phyloP scores from a whole-genome alignment of 1,139 yeast species.

The Oligophagozyma castellii region DNA sequence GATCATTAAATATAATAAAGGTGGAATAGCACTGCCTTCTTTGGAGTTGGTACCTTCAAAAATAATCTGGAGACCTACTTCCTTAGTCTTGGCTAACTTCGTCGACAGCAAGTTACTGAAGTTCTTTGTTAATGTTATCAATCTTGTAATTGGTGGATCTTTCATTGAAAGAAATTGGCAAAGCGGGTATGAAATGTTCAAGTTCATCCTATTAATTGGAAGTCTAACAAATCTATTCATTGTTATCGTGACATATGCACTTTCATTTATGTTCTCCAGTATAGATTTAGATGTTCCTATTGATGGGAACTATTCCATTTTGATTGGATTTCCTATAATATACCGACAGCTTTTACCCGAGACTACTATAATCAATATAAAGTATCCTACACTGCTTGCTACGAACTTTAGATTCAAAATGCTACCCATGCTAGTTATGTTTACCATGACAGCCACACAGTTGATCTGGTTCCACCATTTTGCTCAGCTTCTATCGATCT shows the following conservation, averaged over 20 bases:
- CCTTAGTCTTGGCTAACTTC: constrained; percentile 54
- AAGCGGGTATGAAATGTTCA: constrained; percentile 38
- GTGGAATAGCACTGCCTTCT: too few relatives aligned
- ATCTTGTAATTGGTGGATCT: constrained; percentile 41
- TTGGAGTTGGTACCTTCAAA: constrained; percentile 59
- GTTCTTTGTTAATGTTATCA: constrained; percentile 34
- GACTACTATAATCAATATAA: constrained; percentile 39
- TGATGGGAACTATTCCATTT: constrained; percentile 62
- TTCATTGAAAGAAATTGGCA: constrained; percentile 46
- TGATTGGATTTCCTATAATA: constrained; percentile 70
- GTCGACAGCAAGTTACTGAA: constrained; percentile 49
- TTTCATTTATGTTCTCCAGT: constrained; percentile 27
- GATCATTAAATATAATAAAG: too few relatives aligned
- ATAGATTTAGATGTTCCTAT: constrained; percentile 27
- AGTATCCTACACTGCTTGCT: constrained; percentile 44
- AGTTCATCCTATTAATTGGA: constrained; percentile 45
- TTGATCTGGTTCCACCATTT: constrained; percentile 23
- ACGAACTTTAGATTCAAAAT: constrained; percentile 61
- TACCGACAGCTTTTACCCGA: constrained; percentile 85
- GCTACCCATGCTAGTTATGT: constrained; percentile 49
- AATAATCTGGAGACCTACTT: constrained; percentile 60
- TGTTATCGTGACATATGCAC: constrained; percentile 24
- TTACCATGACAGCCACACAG: constrained; percentile 27
- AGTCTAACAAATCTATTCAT: constrained; percentile 45
- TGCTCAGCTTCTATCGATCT: constrained; percentile 57